These are phyloP conservation scores for Irpex lacteus DNA, from an alignment of 1,284 basidiomycete species.

Conservation along the genomic window DNA sequence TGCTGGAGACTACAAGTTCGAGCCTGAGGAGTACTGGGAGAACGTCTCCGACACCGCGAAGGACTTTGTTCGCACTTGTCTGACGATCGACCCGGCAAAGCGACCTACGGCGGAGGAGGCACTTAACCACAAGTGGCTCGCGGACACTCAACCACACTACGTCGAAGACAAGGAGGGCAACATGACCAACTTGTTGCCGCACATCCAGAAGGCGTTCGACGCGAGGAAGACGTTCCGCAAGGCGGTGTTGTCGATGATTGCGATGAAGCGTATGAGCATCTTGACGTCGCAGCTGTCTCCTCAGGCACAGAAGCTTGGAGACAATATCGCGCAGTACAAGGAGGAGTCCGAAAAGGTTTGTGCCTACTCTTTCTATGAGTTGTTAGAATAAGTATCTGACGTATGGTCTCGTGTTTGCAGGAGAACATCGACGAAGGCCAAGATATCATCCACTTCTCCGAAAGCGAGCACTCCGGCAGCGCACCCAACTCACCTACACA, in stretches of 20 bases:
- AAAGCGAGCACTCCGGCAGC: neutral
- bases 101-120: slow-evolving; percentile 77
- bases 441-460: slow-evolving; percentile 12
- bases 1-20: slow-evolving; percentile 88
- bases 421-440: slow-evolving; percentile 18
- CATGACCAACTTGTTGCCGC: slow-evolving; percentile 82
- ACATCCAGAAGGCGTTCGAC: slow-evolving; percentile 86
- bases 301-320: slow-evolving; percentile 51
- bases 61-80: slow-evolving; percentile 77
- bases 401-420: neutral
- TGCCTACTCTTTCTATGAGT: slow-evolving; percentile 12
- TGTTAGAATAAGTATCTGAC: too few relatives aligned
- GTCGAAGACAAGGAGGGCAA: slow-evolving; percentile 65
- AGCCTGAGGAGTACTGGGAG: slow-evolving; percentile 86
- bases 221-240: slow-evolving; percentile 87
- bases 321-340: slow-evolving; percentile 71
- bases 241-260: slow-evolving; percentile 83
- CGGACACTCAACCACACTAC: slow-evolving; percentile 63
- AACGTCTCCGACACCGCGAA: slow-evolving; percentile 81
- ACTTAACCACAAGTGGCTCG: slow-evolving; percentile 80
- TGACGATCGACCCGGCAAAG: slow-evolving; percentile 78
- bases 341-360: slow-evolving; percentile 74
- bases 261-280: slow-evolving; percentile 74
- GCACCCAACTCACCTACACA: slow-evolving; percentile 3
- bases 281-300: slow-evolving; percentile 42